phyloP scores from a whole-genome alignment of 176 grass and related monocot species.

The Oryza brachyantha region DNA sequence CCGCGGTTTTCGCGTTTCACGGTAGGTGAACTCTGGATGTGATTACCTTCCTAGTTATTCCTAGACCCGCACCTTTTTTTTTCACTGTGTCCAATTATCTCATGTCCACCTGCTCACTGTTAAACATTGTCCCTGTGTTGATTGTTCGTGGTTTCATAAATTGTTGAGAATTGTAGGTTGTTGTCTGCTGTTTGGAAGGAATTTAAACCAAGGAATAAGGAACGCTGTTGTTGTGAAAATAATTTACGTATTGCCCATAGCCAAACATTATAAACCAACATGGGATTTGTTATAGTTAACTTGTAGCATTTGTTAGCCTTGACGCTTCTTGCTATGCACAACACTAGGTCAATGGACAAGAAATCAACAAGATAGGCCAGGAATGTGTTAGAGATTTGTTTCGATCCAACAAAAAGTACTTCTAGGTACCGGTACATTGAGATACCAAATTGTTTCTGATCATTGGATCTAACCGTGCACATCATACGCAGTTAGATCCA shows the following conservation, averaged over 20 bases:
- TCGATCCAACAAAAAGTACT: too few species aligned
- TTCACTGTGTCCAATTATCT: background rate
- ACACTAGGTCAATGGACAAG: background rate
- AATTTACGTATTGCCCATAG: background rate
- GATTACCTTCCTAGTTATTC: background rate
- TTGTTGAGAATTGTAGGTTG: background rate
- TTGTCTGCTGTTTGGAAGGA: background rate
- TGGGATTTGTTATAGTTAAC: too few species aligned
- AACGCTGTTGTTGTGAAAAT: background rate
- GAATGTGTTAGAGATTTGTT: too few species aligned
- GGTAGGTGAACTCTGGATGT: too few species aligned
- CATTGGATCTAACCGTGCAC: too few species aligned
- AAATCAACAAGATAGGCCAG: background rate
- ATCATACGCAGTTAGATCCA: too few species aligned
- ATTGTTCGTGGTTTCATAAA: background rate
- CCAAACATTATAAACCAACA: background rate
- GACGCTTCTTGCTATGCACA: background rate
- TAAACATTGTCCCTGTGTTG: background rate
- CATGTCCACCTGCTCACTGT: too few species aligned
- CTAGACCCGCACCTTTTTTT: background rate
- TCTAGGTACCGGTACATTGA: too few species aligned
- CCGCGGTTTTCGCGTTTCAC: too few species aligned
- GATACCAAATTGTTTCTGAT: too few species aligned
- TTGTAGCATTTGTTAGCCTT: background rate
- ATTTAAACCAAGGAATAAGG: background rate